Conservation (phyloP, 257 asterid genomes). For the Solanum piurae region DNA sequence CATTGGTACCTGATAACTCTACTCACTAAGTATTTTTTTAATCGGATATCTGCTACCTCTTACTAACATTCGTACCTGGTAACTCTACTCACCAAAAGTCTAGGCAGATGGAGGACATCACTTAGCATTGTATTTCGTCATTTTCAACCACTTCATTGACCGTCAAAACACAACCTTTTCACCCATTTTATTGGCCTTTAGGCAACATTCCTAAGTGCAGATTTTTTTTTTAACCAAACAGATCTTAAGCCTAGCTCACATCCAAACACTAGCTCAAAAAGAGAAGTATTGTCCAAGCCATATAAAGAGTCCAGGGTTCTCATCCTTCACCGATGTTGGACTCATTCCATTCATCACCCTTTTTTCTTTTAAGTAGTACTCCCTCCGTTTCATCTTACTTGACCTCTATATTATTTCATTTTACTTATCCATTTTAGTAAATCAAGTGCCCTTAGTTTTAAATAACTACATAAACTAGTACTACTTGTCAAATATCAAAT, state of each 20-base stretch:
- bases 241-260: not conserved
- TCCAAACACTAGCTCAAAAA: not conserved
- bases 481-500: not conserved
- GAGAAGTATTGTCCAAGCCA: not conserved
- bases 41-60: not conserved
- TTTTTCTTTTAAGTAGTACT: not conserved
- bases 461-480: not conserved
- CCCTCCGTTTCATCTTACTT: not conserved
- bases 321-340: not conserved
- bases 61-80: not conserved
- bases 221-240: not conserved
- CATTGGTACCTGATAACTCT: not conserved
- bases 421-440: not conserved
- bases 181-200: not conserved
- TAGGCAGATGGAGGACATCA: not conserved
- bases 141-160: not conserved
- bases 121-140: not conserved
- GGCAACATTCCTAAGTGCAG: not conserved
- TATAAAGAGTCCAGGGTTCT: not conserved
- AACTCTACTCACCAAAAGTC: not conserved
- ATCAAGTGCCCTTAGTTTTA: not conserved
- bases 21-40: not conserved
- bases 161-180: not conserved
- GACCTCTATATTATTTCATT: not conserved
- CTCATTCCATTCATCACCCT: not conserved